Base-by-base conservation (phyloP, 345 rosid species). In the Lumnitzera littorea region DNA sequence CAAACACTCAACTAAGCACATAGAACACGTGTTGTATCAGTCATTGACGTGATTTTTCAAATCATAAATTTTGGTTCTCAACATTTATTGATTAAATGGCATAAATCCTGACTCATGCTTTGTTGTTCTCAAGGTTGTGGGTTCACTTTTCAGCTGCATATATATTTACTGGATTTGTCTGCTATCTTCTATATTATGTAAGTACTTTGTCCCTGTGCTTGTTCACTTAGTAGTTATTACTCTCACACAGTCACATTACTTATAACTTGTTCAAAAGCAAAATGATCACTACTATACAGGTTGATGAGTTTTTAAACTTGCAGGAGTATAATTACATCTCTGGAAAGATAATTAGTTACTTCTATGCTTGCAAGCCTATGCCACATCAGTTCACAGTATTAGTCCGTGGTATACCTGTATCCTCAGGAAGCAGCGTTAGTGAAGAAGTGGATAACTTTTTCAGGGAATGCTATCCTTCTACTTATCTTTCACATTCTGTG, bases 61-160 rank as follows among this genome's bases (percentile, higher is more conserved):
- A 23, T 53, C 56, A 23, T 24, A 53, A 23, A 53, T 27, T 27
- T 27, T 27, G 24, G 31, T 24, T 23, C 5, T 27, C 3, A 27
- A 27, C 31, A 27, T 3, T 5, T 27, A 27, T 0, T 27, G 3
- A 5, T 27, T 53, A 12, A 11, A 11, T 13, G 13, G 31, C 24
- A 53, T 2, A 11, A 53, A 17, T 53, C 27, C 56, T 16, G 24
- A 20, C 56, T 20, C 13, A 24, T 53, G 56, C 13, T 20, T 24
- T 68, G 15, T 24, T 62, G 46, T 62, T 66, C 62, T 79, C 73
- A 80, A 91, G 98, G 98, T 67, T 91, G 67, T 91, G 96, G 98
- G 58, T 87, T 69, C 98, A 89, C 85, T 91, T 91, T 72, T 83
- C 80, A 62, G 95, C 98, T 50, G 85, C 81, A 62, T 91, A 91